Conservation (phyloP, 75 land plant genomes). For the Pinus taeda region DNA sequence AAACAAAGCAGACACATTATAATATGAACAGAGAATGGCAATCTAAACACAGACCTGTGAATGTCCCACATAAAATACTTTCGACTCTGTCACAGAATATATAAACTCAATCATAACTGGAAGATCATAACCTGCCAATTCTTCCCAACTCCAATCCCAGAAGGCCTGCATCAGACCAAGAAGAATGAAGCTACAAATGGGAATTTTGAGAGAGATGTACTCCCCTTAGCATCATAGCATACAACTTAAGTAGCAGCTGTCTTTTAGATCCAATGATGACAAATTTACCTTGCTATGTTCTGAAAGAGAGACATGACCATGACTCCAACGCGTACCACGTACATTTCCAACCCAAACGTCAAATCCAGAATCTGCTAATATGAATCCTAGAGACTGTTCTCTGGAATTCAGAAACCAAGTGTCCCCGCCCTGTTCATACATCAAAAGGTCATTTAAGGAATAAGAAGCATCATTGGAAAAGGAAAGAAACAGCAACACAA, state of each 20-base stretch:
- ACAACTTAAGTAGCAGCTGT: neutral
- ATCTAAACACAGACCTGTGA: constrained; percentile 61
- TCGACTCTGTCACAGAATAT: constrained; percentile 46
- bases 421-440: constrained; percentile 69
- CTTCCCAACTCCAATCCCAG: constrained; percentile 99
- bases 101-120: constrained; percentile 68
- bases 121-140: constrained; percentile 75
- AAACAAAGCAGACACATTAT: neutral
- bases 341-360: constrained; percentile 98
- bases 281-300: constrained; percentile 43
- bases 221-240: neutral
- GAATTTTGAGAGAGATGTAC: neutral
- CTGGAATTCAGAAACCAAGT: constrained; percentile 68
- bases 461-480: neutral
- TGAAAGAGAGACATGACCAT: constrained; percentile 59
- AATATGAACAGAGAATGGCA: constrained; percentile 8
- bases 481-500: neutral
- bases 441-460: neutral
- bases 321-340: constrained; percentile 91
- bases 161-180: constrained; percentile 39
- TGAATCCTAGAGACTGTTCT: constrained; percentile 78
- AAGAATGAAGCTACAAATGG: neutral
- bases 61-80: constrained; percentile 80
- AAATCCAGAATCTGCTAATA: constrained; percentile 88
- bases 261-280: neutral